A percentile compares a stretch with the other conserved stretches of the same genome.
These are phyloP conservation scores for Arthrobotrys iridis DNA, from an alignment of 2,329 filamentous ascomycete species.

Conservation along the genomic window DNA sequence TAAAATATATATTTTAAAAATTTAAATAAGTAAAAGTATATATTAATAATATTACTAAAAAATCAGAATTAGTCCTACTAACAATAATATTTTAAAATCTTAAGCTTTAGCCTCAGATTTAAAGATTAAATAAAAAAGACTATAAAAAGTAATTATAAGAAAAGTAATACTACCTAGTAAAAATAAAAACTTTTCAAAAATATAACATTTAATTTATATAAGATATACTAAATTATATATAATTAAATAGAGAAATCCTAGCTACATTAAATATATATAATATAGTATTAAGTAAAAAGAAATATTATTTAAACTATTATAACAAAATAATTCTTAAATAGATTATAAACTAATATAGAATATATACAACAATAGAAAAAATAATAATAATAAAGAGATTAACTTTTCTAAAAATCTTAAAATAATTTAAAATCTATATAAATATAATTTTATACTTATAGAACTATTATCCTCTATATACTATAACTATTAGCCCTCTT, in stretches of 20 bases:
- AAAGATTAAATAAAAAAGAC: too few relatives aligned
- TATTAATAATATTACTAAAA: too few relatives aligned
- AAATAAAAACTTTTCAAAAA: too few relatives aligned
- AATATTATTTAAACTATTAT: not conserved
- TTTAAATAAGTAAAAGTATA: too few relatives aligned
- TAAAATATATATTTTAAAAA: too few relatives aligned
- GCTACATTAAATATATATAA: not conserved
- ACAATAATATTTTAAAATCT: too few relatives aligned
- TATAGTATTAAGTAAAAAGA: not conserved
- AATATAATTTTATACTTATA: conserved; percentile 1
- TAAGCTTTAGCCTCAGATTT: too few relatives aligned
- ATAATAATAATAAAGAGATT: conserved; percentile 6
- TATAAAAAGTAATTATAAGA: too few relatives aligned
- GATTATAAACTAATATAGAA: not conserved
- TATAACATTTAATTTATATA: not conserved
- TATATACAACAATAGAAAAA: not conserved
- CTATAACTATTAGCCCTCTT: not conserved
- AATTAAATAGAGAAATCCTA: not conserved
- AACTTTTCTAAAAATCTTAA: conserved; percentile 4
- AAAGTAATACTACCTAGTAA: too few relatives aligned
- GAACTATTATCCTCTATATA: not conserved
- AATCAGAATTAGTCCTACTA: too few relatives aligned
- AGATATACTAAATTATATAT: not conserved
- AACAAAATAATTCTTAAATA: not conserved
- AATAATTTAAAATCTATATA: not conserved